phyloP scores from a whole-genome alignment of 345 rosid species.

The Hevea brasiliensis region DNA sequence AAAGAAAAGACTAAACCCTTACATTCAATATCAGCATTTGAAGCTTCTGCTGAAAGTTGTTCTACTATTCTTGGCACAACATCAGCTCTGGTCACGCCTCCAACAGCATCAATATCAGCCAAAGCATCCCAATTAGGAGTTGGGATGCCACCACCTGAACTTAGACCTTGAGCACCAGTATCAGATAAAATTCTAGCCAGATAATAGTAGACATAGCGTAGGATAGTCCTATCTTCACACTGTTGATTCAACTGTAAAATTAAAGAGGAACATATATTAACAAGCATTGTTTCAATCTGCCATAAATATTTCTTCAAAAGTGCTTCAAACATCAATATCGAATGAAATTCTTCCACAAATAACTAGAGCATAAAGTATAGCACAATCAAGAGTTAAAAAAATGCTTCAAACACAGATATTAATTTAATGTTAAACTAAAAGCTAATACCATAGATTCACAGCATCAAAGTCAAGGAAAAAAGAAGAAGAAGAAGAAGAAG shows the following conservation, averaged over 20 bases:
- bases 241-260: slow-evolving; percentile 87
- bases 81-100: slow-evolving; percentile 99
- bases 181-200: slow-evolving; percentile 95
- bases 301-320: not conserved
- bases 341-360: not conserved
- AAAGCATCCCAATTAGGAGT: slow-evolving; percentile 99
- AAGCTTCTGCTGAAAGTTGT: slow-evolving; percentile 79
- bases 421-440: not conserved
- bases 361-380: not conserved
- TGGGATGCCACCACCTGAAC: slow-evolving; percentile 97
- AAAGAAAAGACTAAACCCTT: slow-evolving; percentile 18
- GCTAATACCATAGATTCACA: not conserved
- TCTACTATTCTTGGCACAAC: slow-evolving; percentile 86
- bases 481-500: not conserved
- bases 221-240: slow-evolving; percentile 87
- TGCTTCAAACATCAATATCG: not conserved
- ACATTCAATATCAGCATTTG: slow-evolving; percentile 81
- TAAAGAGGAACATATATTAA: slow-evolving; percentile 21
- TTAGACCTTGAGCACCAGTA: slow-evolving; percentile 75
- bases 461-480: not conserved
- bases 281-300: not conserved
- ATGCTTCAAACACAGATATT: not conserved
- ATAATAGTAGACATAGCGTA: slow-evolving; percentile 97
- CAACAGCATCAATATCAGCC: slow-evolving; percentile 95
- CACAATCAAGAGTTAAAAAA: not conserved